These are phyloP conservation scores for Crucihimalaya himalaica DNA, from an alignment of 345 rosid genomes.

Conservation along the genomic window DNA sequence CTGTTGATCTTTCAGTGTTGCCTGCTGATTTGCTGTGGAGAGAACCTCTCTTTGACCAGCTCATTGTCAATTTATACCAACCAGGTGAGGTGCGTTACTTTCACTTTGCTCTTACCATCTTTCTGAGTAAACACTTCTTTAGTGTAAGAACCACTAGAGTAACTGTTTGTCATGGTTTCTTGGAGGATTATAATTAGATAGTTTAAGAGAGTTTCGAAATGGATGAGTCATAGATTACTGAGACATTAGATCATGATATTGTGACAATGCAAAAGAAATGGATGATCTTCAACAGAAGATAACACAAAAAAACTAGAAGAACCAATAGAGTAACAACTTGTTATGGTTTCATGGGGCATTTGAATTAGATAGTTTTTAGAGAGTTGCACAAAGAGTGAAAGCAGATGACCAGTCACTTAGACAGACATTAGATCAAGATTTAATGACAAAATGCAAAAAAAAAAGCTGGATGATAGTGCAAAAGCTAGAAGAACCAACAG, in stretches of 20 bases:
- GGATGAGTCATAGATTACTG: neutral
- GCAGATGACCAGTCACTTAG: neutral
- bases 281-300: neutral
- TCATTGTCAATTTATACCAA: constrained; percentile 74
- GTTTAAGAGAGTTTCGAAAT: neutral
- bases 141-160: neutral
- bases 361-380: neutral
- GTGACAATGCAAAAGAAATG: neutral
- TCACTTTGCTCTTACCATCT: neutral
- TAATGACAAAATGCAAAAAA: neutral
- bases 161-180: neutral
- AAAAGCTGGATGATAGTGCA: neutral
- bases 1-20: constrained; percentile 37
- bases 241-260: neutral
- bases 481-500: neutral
- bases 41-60: constrained; percentile 81
- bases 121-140: neutral
- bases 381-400: neutral
- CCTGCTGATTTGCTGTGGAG: constrained; percentile 68
- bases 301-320: neutral
- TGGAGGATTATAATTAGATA: neutral
- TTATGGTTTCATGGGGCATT: constrained; percentile 1
- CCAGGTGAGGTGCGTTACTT: constrained; percentile 75
- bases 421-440: neutral
- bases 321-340: neutral